Evolutionary conservation across 129 eudicot genomes (phyloP), one percentile per base, ranked within the genome.

Genomic region (Flaveria brownii): DNA sequence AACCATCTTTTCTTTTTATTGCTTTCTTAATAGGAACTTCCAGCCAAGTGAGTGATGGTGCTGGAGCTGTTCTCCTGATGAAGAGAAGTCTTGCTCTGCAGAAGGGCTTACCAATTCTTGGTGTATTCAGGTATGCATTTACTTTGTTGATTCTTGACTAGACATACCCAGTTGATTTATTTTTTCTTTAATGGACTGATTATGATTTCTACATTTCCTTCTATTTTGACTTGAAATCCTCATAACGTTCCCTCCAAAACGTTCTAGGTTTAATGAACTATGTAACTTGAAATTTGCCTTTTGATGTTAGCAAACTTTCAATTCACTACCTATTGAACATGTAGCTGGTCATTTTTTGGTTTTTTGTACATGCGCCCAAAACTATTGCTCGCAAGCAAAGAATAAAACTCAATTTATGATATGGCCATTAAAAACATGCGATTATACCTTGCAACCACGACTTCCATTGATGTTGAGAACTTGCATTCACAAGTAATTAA

Each of bases 21-120:
- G 68, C 39, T 41, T 60, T 81, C 26, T 50, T 10, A 47, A 78
- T 82, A 88, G 98, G 97, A 71, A 95, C 94, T 62, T 93, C 98
- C 47, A 93, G 97, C 84, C 98, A 91, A 72, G 96, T 94, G 64
- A 88, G 88, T 84, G 98, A 94, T 82, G 98, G 96, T 80, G 98
- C 98, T 81, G 98, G 96, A 84, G 98, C 91, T 6, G 97, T 93
- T 56, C 96, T 93, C 33, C 82, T 88, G 46, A 93, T 93, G 98
- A 93, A 88, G 85, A 87, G 98, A 88, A 91, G 91, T 82, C 73
- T 84, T 52, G 98, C 98, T 16, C 16, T 84, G 85, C 85, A 82
- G 73, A 88, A 89, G 83, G 97, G 97, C 42, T 82, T 91, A n/a
- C 97, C 98, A 22, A 89, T 91, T 78, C 97, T 91, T 79, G 98